phyloP scores from a whole-genome alignment of 176 grass and related monocot genomes.

The Urochloa ruziziensis region DNA sequence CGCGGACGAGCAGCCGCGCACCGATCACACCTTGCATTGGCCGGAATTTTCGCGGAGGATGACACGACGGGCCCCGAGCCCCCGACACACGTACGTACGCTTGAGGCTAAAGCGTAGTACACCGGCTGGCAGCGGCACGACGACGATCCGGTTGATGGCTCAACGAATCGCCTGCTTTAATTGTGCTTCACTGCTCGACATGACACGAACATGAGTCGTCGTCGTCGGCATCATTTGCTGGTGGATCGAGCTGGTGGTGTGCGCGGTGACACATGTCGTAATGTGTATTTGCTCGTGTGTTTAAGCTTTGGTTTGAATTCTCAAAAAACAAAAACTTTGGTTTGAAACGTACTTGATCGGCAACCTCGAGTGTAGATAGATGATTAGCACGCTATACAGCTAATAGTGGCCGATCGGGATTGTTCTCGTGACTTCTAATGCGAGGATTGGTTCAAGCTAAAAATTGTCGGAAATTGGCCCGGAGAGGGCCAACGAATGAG shows the following conservation, averaged over 20 bases:
- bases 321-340: too few species aligned
- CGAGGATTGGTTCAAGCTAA: background rate
- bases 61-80: background rate
- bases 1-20: background rate
- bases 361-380: background rate
- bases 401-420: background rate
- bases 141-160: background rate
- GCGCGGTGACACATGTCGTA: background rate
- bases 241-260: background rate
- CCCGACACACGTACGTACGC: background rate
- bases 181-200: background rate
- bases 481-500: background rate
- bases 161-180: too few species aligned
- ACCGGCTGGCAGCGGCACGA: background rate
- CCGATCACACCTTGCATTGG: background rate
- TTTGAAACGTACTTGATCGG: background rate
- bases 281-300: background rate
- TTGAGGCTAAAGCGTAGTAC: background rate
- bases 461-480: background rate
- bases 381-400: background rate
- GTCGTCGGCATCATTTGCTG: background rate
- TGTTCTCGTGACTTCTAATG: constrained; percentile 7
- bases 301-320: too few species aligned
- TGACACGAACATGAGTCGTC: background rate
- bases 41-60: background rate